Evolutionary conservation across 257 asterid species (phyloP).

Genomic region (Rauvolfia tetraphylla): DNA sequence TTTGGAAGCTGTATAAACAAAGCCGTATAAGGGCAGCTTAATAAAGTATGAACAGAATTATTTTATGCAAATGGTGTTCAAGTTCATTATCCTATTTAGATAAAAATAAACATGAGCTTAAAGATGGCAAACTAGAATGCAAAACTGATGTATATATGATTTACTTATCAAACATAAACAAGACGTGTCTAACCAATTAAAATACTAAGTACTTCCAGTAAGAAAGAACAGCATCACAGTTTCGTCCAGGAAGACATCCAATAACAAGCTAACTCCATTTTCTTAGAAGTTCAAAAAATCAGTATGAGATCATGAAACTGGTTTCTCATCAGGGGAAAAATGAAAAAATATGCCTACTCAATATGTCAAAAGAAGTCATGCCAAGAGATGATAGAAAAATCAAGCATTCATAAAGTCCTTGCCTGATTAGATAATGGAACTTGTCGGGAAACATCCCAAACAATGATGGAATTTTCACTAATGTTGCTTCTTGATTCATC

Average conservation of each 20-base stretch:
- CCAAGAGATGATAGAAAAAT: not conserved
- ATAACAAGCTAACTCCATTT: not conserved
- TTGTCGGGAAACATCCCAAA: conserved; percentile 87
- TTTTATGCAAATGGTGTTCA: not conserved
- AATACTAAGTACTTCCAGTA: not conserved
- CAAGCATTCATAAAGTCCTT: conserved; percentile 6
- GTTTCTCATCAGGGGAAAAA: no score
- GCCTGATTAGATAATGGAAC: conserved; percentile 91
- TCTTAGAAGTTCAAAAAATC: not conserved
- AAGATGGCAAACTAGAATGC: not conserved
- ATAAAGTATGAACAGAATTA: not conserved
- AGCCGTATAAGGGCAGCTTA: not conserved
- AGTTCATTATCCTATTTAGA: not conserved
- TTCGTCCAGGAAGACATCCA: not conserved
- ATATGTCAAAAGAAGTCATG: not conserved
- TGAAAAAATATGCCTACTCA: not conserved
- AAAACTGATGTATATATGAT: not conserved
- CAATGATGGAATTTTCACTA: conserved; percentile 79
- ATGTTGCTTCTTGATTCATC: conserved; percentile 77
- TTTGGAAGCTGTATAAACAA: not conserved
- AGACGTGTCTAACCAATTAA: not conserved
- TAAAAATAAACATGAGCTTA: not conserved
- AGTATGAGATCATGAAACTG: not conserved
- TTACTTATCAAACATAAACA: not conserved
- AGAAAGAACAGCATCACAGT: not conserved